Evolutionary conservation across 73 alveolate species (phyloP).

Genomic region (Paramecium pentaurelia): DNA sequence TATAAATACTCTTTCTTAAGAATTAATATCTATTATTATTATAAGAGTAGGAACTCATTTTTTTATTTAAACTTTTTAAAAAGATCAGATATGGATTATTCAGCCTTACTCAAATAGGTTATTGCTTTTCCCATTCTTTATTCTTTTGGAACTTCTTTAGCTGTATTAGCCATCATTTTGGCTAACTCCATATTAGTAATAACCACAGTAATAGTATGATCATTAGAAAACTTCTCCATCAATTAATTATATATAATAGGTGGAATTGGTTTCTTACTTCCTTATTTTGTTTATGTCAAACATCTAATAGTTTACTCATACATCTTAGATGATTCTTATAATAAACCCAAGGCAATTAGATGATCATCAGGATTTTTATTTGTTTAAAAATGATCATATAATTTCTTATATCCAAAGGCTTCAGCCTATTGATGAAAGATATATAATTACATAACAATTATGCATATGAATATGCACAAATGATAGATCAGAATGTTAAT

Average conservation of each 20-base stretch:
- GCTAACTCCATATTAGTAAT: not conserved
- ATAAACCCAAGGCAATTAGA: not conserved
- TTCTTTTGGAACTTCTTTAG: not conserved
- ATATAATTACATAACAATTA: not conserved
- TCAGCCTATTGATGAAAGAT: not conserved
- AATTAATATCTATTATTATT: not conserved
- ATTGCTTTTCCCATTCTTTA: constrained; percentile 3
- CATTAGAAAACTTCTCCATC: not conserved
- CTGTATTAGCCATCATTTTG: not conserved
- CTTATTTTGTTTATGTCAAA: not conserved
- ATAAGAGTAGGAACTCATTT: not conserved
- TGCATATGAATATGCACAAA: not conserved
- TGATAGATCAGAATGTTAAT: not conserved
- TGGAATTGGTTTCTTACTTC: not conserved
- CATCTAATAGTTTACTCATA: not conserved
- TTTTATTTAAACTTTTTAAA: not conserved
- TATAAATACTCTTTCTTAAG: not conserved
- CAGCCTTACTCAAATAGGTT: not conserved
- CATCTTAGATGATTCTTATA: not conserved
- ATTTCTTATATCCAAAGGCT: not conserved
- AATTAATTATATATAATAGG: not conserved
- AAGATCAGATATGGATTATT: not conserved
- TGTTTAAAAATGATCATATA: not conserved
- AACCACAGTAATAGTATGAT: not conserved
- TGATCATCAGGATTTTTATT: not conserved